Percentiles rank a stretch among this genome's conserved stretches.
phyloP scores from a whole-genome alignment of 1,284 basidiomycete genomes.

The Paramarasmius palmivorus region DNA sequence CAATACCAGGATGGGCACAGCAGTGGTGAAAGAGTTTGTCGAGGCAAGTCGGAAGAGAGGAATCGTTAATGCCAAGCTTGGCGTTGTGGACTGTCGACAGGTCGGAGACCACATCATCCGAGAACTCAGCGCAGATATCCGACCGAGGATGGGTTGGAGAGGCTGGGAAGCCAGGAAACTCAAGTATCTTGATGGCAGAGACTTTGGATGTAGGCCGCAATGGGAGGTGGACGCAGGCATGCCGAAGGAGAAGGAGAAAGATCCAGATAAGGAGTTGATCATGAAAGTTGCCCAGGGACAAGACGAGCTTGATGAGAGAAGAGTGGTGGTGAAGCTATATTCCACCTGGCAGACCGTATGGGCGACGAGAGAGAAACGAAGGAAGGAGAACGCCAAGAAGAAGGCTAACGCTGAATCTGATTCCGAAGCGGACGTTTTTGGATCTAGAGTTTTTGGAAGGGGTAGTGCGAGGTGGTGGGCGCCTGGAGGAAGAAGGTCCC shows the following conservation, averaged over 20 bases:
- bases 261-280: constrained; percentile 12
- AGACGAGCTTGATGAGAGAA: constrained; percentile 71
- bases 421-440: constrained; percentile 18
- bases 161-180: constrained; percentile 67
- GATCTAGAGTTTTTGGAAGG: constrained; percentile 20
- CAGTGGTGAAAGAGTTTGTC: constrained; percentile 71
- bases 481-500: constrained; percentile 38
- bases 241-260: constrained; percentile 4
- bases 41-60: constrained; percentile 49
- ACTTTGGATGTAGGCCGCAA: constrained; percentile 30
- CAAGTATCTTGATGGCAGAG: constrained; percentile 65
- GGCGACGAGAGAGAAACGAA: constrained; percentile 60
- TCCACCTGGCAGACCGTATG: constrained; percentile 82
- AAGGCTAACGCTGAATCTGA: constrained; percentile 27
- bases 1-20: constrained; percentile 70
- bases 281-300: constrained; percentile 40
- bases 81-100: constrained; percentile 76
- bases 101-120: constrained; percentile 64
- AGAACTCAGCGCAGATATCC: constrained; percentile 54
- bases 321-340: constrained; percentile 84
- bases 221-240: neutral
- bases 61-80: constrained; percentile 53
- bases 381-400: constrained; percentile 43
- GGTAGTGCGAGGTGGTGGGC: constrained; percentile 44
- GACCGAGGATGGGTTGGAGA: constrained; percentile 73